Evolutionary conservation across 169 alveolate genomes (phyloP), one percentile per base, ranked within the genome.

Genomic region (Plasmodium berghei): DNA sequence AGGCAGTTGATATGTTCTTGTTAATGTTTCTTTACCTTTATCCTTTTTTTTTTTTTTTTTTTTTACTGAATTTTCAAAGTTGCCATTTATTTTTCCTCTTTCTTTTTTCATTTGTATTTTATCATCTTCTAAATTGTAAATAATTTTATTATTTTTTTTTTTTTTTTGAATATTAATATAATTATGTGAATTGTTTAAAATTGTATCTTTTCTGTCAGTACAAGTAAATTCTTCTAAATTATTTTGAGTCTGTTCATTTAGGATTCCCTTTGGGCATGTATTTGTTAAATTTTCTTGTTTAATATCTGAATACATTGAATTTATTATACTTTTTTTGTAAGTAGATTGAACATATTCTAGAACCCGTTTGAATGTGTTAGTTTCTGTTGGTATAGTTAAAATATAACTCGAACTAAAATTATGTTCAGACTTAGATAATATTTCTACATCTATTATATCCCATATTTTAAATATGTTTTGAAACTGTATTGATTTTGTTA

Each of bases 391-490:
- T 22, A 83, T 62, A 4, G 90, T 67, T 20, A 83, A 56, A 22
- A 83, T 56, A 45, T 67, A 83, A 20, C 69, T 66, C 5, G 90
- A 83, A 12, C 69, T 83, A 34, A 54, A 83, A 10, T 49, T 42
- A n/a, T 14, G 20, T 22, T 83, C 59, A 5, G 74, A 63, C 4
- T 42, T 14, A 10, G 52, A 71, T 34, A 66, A 49, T 18, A 83
- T 55, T 54, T 83, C 52, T 22, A 83, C 61, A 61, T 83, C 90
- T 66, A 83, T 83, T 18, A 83, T 83, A 24, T 83, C 90, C 90
- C 90, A 83, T 20, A 83, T 83, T 18, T 83, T 83, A 48, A 83
- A 83, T 9, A 83, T 40, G 1, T 67, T 46, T 46, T 69, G 16
- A 67, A 83, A 67, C 18, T 70, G 49, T 8, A 45, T 42, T 20